Evolutionary conservation across 768 basidiomycete genomes (phyloP).

Genomic region (Pulveroboletus sp.): DNA sequence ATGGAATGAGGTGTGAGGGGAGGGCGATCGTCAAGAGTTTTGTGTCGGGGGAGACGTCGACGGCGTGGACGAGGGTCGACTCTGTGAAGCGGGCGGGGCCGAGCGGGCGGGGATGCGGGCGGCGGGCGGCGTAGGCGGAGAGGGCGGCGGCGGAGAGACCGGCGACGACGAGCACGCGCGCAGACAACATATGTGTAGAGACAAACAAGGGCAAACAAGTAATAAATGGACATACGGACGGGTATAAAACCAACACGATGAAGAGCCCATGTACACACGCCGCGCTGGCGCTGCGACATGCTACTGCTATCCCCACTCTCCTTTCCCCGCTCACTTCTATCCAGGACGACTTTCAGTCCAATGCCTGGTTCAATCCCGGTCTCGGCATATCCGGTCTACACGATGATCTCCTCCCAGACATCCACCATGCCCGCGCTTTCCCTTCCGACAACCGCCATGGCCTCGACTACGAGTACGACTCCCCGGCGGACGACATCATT

Average conservation of each 20-base stretch:
- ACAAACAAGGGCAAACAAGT: too few relatives aligned
- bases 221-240: neutral
- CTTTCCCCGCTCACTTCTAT: conserved; percentile 24
- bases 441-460: neutral
- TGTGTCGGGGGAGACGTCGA: conserved; percentile 52
- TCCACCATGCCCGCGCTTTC: neutral
- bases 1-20: conserved; percentile 41
- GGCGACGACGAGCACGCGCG: too few relatives aligned
- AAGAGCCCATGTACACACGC: conserved; percentile 9
- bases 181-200: too few relatives aligned
- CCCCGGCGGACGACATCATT: conserved; percentile 9
- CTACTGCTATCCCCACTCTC: conserved; percentile 25
- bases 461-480: conserved; percentile 10
- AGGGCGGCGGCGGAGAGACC: conserved; percentile 40
- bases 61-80: conserved; percentile 53
- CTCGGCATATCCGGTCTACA: conserved; percentile 22
- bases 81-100: conserved; percentile 54
- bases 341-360: conserved; percentile 30
- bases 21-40: conserved; percentile 64
- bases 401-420: neutral
- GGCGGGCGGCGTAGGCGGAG: conserved; percentile 35
- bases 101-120: conserved; percentile 44
- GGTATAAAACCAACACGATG: conserved; percentile 12
- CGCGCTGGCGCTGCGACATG: conserved; percentile 32
- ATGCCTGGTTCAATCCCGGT: conserved; percentile 24